phyloP scores from a whole-genome alignment of 2,329 filamentous ascomycete genomes.

The Fusarium poae region DNA sequence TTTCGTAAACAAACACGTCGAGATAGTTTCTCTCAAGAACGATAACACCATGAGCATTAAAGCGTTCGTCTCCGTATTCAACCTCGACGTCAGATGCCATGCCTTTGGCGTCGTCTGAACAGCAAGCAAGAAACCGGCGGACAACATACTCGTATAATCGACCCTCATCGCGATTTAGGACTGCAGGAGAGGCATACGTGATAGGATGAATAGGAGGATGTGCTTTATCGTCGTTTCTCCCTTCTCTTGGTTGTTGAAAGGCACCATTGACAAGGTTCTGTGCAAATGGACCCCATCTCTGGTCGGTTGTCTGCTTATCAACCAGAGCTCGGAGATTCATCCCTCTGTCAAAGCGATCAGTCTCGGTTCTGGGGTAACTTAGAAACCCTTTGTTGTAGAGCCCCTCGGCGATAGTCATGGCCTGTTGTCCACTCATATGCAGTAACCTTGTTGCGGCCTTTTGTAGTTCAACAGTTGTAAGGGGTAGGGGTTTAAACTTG shows the following conservation, averaged over 20 bases:
- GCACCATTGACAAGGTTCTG: conserved; percentile 78
- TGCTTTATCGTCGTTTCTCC: conserved; percentile 93
- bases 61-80: conserved; percentile 83
- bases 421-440: conserved; percentile 88
- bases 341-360: conserved; percentile 90
- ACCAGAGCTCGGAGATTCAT: conserved; percentile 87
- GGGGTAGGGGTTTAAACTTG: conserved; percentile 92
- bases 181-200: conserved; percentile 78
- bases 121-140: conserved; percentile 93
- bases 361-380: conserved; percentile 97
- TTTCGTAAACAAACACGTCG: conserved; percentile 95
- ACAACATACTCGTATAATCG: conserved; percentile 93
- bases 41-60: conserved; percentile 84
- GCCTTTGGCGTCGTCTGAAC: conserved; percentile 92
- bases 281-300: conserved; percentile 84
- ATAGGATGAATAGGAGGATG: conserved; percentile 98
- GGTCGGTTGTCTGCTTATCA: conserved; percentile 84
- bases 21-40: conserved; percentile 93
- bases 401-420: conserved; percentile 88
- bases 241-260: conserved; percentile 85
- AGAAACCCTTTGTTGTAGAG: conserved; percentile 97
- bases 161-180: conserved; percentile 75
- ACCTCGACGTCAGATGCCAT: conserved; percentile 88
- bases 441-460: conserved; percentile 93
- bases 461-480: conserved; percentile 96